These are phyloP conservation scores for Rhizopogon vesiculosus DNA, from an alignment of 768 basidiomycete species.

Conservation along the genomic window DNA sequence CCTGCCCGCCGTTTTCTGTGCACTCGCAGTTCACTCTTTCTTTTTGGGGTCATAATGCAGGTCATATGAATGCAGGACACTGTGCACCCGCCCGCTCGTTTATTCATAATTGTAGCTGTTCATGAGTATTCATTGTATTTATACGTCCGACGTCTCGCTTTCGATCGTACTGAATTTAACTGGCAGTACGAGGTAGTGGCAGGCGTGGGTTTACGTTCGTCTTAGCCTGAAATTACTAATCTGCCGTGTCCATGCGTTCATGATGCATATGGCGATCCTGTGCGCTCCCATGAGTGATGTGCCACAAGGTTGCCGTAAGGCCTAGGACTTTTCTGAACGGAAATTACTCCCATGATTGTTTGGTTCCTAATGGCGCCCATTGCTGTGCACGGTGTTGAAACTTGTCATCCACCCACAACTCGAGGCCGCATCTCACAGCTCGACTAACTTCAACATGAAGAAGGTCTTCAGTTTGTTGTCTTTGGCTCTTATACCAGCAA, in stretches of 20 bases:
- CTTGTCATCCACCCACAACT: background rate
- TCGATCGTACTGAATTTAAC: no score
- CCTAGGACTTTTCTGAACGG: no score
- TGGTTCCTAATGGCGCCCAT: no score
- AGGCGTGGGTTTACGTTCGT: no score
- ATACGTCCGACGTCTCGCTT: background rate
- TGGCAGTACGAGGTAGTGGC: no score
- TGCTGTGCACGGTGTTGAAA: no score
- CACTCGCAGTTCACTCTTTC: background rate
- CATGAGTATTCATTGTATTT: background rate
- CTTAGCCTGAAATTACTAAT: no score
- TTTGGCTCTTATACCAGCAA: conserved; percentile 30
- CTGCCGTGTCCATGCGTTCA: no score
- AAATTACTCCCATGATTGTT: no score
- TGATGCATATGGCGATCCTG: no score
- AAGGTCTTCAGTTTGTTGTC: conserved; percentile 30
- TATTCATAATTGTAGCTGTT: background rate
- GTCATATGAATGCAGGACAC: background rate
- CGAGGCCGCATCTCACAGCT: background rate
- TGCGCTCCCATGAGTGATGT: no score
- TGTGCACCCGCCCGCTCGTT: background rate
- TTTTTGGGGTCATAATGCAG: background rate
- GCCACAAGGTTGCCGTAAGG: no score
- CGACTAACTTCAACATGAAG: conserved; percentile 25
- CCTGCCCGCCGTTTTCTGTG: background rate